Evolutionary conservation across 1,284 basidiomycete genomes (phyloP), one percentile per base, ranked within the genome.

Genomic region (Tremellales sp.): DNA sequence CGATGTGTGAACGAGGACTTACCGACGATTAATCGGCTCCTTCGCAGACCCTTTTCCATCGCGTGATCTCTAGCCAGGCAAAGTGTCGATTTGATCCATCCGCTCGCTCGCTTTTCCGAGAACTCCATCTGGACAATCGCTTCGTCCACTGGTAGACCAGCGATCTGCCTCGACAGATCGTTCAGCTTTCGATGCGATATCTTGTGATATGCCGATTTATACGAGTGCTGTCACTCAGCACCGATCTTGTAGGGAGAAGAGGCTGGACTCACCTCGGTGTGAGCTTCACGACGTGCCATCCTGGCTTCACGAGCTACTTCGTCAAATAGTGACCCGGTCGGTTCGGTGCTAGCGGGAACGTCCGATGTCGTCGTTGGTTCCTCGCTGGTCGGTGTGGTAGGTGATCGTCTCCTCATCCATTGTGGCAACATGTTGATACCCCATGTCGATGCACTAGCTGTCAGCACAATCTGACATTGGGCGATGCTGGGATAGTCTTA

Each of bases 61-160:
- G 93, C 94, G 66, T 94, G 89, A 64, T 91, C 84, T 64, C 89
- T 85, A 8, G 92, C 93, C 3, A 89, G 81, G 4, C 82, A 85
- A 41, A 97, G 79, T 79, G 92, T 92, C 60, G 84, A 87, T 80
- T 90, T 85, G 50, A 98, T 83, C 36, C 36, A 39, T 54, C 89
- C 83, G 50, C 88, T 85, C 10, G 87, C 89, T 13, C 90, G 81
- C 76, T 97, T 97, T 71, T 92, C 84, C 60, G 85, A 87, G 73
- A 97, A 96, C 68, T 88, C 83, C 87, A 97, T 94, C 69, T 98
- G 94, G 45, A 97, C 76, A 65, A 98, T 93, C 23, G 94, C 93
- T 66, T 87, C 84, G 75, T 97, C 92, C 52, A 94, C 84, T 12
- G 91, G 89, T 62, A 89, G 85, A 13, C 87, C 86, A 8, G 87